A percentile compares a stretch with the other conserved stretches of the same genome.
Evolutionary conservation across 495 filamentous ascomycete genomes (phyloP).

Genomic region (Aspergillus saccharolyticus): DNA sequence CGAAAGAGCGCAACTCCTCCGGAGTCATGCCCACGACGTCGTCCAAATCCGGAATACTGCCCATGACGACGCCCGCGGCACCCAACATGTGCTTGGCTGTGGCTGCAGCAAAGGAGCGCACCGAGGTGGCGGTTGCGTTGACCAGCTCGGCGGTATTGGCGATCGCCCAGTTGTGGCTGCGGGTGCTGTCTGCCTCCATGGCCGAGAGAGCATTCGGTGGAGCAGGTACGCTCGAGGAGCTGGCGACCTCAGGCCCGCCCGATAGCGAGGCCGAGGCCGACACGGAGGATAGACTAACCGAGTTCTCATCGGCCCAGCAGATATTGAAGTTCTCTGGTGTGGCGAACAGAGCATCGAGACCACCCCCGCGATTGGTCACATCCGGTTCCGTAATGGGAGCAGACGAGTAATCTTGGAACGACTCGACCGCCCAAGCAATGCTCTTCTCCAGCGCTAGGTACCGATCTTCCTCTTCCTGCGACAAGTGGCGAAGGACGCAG

Average conservation of each 20-base stretch:
- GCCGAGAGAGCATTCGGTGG: constrained; percentile 41
- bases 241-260: constrained; percentile 11
- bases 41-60: constrained; percentile 32
- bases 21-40: constrained; percentile 40
- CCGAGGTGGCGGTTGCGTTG: constrained; percentile 38
- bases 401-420: constrained; percentile 29
- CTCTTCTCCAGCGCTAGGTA: constrained; percentile 69
- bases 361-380: constrained; percentile 37
- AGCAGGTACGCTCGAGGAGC: constrained; percentile 8
- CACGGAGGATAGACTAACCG: constrained; percentile 19
- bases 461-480: constrained; percentile 66
- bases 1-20: constrained; percentile 36
- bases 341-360: constrained; percentile 40
- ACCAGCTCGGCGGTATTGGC: constrained; percentile 40
- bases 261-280: constrained; percentile 25
- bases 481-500: constrained; percentile 70
- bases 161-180: constrained; percentile 42
- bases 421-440: constrained; percentile 34
- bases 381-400: constrained; percentile 31
- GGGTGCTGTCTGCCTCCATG: constrained; percentile 43
- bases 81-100: constrained; percentile 42
- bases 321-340: constrained; percentile 41
- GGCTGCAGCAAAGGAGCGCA: constrained; percentile 39
- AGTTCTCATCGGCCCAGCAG: constrained; percentile 37
- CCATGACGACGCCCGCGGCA: constrained; percentile 28